Base-by-base conservation (phyloP, 208 protist species). In the Trypanosomatidae sp. region DNA sequence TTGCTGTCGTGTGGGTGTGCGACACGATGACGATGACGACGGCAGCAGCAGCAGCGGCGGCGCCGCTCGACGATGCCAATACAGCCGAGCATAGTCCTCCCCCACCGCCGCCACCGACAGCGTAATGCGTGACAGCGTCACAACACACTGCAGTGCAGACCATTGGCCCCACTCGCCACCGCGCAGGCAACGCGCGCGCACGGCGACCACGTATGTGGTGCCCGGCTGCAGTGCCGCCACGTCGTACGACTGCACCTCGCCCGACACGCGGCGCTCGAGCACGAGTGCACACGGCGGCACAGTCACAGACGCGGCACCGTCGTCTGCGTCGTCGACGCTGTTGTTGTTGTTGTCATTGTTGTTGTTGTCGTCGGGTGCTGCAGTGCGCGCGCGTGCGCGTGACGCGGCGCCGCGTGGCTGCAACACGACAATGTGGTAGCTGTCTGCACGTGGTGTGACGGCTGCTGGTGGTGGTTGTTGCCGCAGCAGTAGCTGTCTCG, bases 131-230 rank as follows among this genome's bases (percentile, higher is more conserved):
- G 76, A 74, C 77, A 95, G 88, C 8, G 88, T 95, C 63, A 79
- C 78, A 6, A 95, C 50, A 50, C 66, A 71, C 20, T 69, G 68
- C 35, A 83, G 67, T 61, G 75, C 70, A 4, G 81, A 88, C 84
- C 88, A 95, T 41, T 72, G 53, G 21, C 84, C 79, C 82, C 84
- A 93, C 53, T 90, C 66, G 0, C 73, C 73, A n/a, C 65, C 43
- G 24, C 50, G 20, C 7, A 37, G 51, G 33, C 88, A 88, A 39
- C 63, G 37, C 6, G 78, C 73, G 8, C 76, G 74, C 24, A 72
- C 67, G 20, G 55, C 62, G 2, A 83, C 52, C 5, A 80, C 42
- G 47, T 92, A 95, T 0, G 67, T 60, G 19, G 66, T 66, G 70
- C 91, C 88, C 11, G 74, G 73, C 22, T 25, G 33, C 13, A 94